A percentile compares a stretch with the other conserved stretches of the same genome.
Evolutionary conservation across 2,329 filamentous ascomycete genomes (phyloP).

Genomic region (Penicillium nordicum): DNA sequence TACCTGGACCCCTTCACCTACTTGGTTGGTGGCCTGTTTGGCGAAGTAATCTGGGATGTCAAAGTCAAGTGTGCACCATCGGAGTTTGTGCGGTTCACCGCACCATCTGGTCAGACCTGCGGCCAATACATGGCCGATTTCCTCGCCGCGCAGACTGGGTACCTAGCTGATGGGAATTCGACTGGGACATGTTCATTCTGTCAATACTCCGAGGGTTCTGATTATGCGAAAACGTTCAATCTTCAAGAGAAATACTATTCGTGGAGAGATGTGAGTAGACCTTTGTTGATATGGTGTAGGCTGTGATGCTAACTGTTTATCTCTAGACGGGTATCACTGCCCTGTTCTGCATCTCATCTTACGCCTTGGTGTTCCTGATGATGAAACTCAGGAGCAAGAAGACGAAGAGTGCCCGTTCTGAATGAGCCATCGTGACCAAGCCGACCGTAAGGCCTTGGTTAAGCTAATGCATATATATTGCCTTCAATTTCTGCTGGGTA

Average conservation of each 20-base stretch:
- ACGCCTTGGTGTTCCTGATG: conserved; percentile 46
- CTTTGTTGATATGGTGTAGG: background rate
- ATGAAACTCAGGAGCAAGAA: conserved; percentile 51
- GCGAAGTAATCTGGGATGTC: conserved; percentile 39
- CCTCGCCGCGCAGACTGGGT: conserved; percentile 26
- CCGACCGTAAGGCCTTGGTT: background rate
- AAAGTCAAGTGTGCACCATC: conserved; percentile 34
- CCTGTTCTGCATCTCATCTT: conserved; percentile 44
- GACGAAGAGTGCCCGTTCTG: conserved; percentile 43
- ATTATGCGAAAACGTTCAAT: conserved; percentile 36
- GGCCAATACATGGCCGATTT: conserved; percentile 36
- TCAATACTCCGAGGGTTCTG: conserved; percentile 30
- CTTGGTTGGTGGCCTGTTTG: conserved; percentile 40
- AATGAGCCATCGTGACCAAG: conserved; percentile 16
- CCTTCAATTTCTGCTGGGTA: background rate
- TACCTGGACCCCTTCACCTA: conserved; percentile 46
- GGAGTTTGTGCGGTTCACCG: conserved; percentile 32
- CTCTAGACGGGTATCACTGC: conserved; percentile 42
- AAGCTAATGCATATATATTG: background rate
- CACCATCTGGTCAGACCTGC: conserved; percentile 31
- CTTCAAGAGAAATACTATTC: conserved; percentile 34
- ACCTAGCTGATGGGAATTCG: conserved; percentile 29
- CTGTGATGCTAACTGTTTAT: background rate
- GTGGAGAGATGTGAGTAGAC: conserved; percentile 36
- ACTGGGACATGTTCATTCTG: conserved; percentile 32